phyloP scores from a whole-genome alignment of 352 stramenopile genomes.

The Globisporangium sylvaticum region DNA sequence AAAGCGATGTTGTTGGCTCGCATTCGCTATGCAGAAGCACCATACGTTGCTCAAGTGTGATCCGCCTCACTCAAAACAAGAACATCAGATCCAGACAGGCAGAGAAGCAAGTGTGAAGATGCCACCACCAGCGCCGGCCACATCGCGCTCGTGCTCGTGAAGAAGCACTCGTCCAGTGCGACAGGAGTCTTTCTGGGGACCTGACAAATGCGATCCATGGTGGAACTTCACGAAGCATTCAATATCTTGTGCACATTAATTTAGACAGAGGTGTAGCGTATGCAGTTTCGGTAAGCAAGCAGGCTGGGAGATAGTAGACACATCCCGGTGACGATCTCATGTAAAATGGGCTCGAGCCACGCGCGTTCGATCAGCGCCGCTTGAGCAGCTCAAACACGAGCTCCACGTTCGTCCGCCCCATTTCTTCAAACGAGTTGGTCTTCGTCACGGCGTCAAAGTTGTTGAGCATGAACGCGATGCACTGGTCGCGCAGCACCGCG shows the following conservation, averaged over 20 bases:
- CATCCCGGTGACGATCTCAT: neutral
- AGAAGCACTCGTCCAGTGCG: too few species aligned
- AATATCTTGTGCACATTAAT: neutral
- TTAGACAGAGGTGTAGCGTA: neutral
- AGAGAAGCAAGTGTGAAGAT: too few species aligned
- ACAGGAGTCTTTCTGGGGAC: too few species aligned
- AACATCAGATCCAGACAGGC: too few species aligned
- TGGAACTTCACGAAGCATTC: neutral
- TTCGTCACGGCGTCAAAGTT: slow-evolving; percentile 98
- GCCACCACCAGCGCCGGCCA: neutral
- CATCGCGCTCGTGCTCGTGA: too few species aligned
- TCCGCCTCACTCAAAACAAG: too few species aligned
- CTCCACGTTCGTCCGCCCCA: slow-evolving; percentile 97
- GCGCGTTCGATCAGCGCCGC: slow-evolving; percentile 38
- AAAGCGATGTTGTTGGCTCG: too few species aligned
- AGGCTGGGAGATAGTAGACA: neutral
- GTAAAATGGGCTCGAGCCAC: neutral
- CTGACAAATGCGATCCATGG: neutral
- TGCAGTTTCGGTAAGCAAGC: neutral
- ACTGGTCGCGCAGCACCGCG: slow-evolving; percentile 90
- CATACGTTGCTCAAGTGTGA: too few species aligned
- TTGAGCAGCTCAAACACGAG: slow-evolving; percentile 97
- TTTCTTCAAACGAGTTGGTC: slow-evolving; percentile 96
- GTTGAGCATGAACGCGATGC: slow-evolving; percentile 95
- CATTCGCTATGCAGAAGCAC: too few species aligned